Evolutionary conservation across 2,329 filamentous ascomycete species (phyloP), one percentile per base, ranked within the genome.

Genomic region (Aaosphaeria pasadenensis): DNA sequence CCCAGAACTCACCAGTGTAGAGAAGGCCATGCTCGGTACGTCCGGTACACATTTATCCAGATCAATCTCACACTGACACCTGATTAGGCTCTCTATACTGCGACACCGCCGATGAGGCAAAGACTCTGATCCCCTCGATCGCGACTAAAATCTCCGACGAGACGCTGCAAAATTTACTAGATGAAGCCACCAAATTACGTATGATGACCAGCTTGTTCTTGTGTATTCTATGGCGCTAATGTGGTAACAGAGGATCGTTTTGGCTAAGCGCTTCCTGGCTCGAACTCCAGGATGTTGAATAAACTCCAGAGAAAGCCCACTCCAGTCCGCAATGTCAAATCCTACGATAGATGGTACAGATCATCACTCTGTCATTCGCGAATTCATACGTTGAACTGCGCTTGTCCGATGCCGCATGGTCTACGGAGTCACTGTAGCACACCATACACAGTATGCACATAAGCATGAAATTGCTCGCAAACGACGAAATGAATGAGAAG

Each of bases 21-120:
- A 99, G 80, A 84, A 90, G 62, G 91, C 90, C 40, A 90, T 96
- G 74, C 79, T 97, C 54, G 92, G 91, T 65, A 62, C 47, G 77
- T 51, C 78, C 72, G 6, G 7, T 28, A 7, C 9, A 13, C 3
- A 35, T 46, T 13, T 11, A 6, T 6, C 9, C 33, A 5, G 7
- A 35, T 11, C 9, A 32, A 32, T 1, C 4, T 39, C 9, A n/a
- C 30, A 44, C 59, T 64, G 39, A 60, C 49, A 28, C 7, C 11
- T 33, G 11, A 24, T 58, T 64, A 95, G 91, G 91, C 32, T 95
- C 89, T 31, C 78, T 99, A 36, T 96, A 91, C 72, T 96, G 91
- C 68, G 91, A 95, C 62, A 87, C 85, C 40, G 87, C 90, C 49
- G 94, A 99, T 67, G 95, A 99, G 74, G 94, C 94, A 51, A 96